These are phyloP conservation scores for Erysimum cheiri DNA, from an alignment of 441 rosid genomes.

Conservation along the genomic window DNA sequence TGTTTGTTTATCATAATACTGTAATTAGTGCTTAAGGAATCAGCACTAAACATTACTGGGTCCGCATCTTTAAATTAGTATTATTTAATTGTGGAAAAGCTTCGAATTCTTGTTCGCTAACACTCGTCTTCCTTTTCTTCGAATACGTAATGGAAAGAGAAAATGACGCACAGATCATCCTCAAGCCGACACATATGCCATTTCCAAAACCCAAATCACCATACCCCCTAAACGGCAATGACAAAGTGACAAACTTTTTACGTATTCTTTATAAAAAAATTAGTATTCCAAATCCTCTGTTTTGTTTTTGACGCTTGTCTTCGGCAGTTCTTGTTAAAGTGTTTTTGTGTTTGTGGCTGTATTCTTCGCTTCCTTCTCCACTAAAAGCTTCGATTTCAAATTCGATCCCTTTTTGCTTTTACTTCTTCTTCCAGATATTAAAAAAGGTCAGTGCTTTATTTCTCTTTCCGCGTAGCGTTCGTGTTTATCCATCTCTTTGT, in stretches of 20 bases:
- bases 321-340: conserved; percentile 26
- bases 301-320: conserved; percentile 27
- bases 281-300: conserved; percentile 8
- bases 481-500: conserved; percentile 33
- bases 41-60: neutral
- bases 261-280: conserved; percentile 13
- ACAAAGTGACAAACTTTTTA: conserved; percentile 30
- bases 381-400: neutral
- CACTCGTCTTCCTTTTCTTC: conserved; percentile 4
- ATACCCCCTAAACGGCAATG: conserved; percentile 26
- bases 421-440: conserved; percentile 3
- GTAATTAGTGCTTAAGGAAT: conserved; percentile 1
- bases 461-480: conserved; percentile 37
- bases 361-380: conserved; percentile 14
- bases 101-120: neutral
- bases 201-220: conserved; percentile 18
- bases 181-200: conserved; percentile 36
- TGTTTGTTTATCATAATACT: neutral
- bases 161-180: conserved; percentile 15
- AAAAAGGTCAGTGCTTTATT: conserved; percentile 34
- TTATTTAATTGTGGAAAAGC: no score
- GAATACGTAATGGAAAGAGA: conserved; percentile 32
- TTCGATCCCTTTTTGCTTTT: conserved; percentile 9
- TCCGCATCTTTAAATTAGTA: no score
- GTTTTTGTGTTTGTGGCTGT: conserved; percentile 16